These are phyloP conservation scores for Yarrowia sp. DNA, from an alignment of 805 yeast genomes.

Conservation along the genomic window DNA sequence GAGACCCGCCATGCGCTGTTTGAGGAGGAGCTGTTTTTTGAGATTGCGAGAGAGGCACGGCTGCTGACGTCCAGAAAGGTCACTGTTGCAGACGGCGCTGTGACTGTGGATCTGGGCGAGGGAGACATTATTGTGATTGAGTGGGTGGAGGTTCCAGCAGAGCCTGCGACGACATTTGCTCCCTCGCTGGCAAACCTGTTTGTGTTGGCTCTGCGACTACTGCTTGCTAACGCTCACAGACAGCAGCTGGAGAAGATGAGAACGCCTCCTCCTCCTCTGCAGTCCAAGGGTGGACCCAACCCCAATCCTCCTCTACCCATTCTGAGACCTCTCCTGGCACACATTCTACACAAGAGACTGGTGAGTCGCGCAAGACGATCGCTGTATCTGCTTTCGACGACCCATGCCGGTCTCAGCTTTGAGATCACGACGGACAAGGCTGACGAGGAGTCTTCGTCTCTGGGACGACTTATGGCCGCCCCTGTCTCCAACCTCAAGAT, in stretches of 20 bases:
- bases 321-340: conserved; percentile 40
- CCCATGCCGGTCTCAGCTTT: conserved; percentile 29
- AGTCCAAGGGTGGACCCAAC: background rate
- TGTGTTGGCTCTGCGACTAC: conserved; percentile 52
- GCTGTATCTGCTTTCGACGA: conserved; percentile 32
- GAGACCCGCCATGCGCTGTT: conserved; percentile 60
- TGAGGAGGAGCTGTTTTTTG: conserved; percentile 85
- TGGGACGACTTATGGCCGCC: conserved; percentile 33
- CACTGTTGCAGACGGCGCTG: conserved; percentile 59
- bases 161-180: background rate
- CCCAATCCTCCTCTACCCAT: conserved; percentile 30
- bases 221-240: conserved; percentile 59
- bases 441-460: conserved; percentile 19
- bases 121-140: conserved; percentile 67
- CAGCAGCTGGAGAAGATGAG: conserved; percentile 43
- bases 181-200: conserved; percentile 52
- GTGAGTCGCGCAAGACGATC: conserved; percentile 31
- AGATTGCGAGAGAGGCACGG: conserved; percentile 72
- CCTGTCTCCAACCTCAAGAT: conserved; percentile 32
- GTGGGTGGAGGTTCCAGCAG: conserved; percentile 18
- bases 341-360: conserved; percentile 34
- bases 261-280: conserved; percentile 28
- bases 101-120: conserved; percentile 62
- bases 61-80: conserved; percentile 67
- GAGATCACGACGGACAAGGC: conserved; percentile 26